These are phyloP conservation scores for Leucocoprinus sp. DNA, from an alignment of 768 basidiomycete genomes.

Conservation along the genomic window DNA sequence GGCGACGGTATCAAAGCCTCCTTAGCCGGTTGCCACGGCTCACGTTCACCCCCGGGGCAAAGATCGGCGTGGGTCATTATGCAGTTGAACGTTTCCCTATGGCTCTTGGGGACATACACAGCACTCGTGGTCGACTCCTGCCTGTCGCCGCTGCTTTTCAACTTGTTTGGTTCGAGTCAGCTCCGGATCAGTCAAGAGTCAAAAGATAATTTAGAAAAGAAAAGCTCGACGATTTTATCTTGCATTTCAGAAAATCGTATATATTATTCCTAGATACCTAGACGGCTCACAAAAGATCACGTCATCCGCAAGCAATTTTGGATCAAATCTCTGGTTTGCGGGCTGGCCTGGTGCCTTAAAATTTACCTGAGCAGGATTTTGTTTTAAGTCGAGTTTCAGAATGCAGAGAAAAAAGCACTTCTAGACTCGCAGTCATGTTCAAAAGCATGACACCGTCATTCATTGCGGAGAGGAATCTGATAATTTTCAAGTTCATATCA, in stretches of 20 bases:
- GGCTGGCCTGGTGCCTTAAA: no score
- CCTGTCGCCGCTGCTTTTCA: constrained; percentile 23
- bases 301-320: no score
- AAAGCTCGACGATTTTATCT: not conserved
- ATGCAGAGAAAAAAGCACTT: no score
- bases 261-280: not conserved
- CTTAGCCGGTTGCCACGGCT: constrained; percentile 54
- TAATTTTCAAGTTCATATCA: no score
- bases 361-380: no score
- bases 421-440: no score
- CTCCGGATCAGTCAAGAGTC: constrained; percentile 1
- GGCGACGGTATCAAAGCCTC: constrained; percentile 51
- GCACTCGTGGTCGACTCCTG: constrained; percentile 16
- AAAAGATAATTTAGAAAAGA: constrained; percentile 7
- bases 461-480: no score
- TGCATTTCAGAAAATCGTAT: no score
- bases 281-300: not conserved
- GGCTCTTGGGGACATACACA: constrained; percentile 20
- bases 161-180: constrained; percentile 26
- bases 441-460: no score
- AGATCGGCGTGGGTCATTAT: constrained; percentile 14
- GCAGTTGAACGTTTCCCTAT: constrained; percentile 25
- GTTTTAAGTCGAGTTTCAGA: no score
- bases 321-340: no score
- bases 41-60: constrained; percentile 20